Evolutionary conservation across 108 stramenopile species (phyloP).

Genomic region (Cyclotella baltica): DNA sequence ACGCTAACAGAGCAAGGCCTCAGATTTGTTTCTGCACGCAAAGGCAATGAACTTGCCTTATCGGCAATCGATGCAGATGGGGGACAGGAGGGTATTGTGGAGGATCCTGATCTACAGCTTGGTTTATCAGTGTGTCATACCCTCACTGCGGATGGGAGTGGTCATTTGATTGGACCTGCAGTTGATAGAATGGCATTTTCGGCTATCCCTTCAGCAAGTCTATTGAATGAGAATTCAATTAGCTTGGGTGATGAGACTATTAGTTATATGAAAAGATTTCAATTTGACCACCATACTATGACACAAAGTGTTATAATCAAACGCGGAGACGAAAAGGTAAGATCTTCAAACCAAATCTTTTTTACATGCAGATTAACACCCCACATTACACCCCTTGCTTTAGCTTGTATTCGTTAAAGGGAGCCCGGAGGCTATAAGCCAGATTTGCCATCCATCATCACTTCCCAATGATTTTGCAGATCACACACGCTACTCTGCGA

Average conservation of each 20-base stretch:
- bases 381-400: too few relatives aligned
- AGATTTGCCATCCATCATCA: conserved; percentile 47
- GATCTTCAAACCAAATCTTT: too few relatives aligned
- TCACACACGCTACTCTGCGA: conserved; percentile 43
- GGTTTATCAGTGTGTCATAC: conserved; percentile 72
- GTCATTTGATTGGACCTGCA: conserved; percentile 61
- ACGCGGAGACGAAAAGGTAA: conserved; percentile 21
- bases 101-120: conserved; percentile 28
- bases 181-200: conserved; percentile 65
- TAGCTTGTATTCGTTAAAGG: conserved; percentile 19
- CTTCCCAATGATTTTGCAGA: conserved; percentile 60
- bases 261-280: conserved; percentile 60
- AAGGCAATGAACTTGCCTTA: conserved; percentile 17
- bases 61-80: not conserved
- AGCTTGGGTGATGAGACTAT: conserved; percentile 40
- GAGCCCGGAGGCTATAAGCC: conserved; percentile 56
- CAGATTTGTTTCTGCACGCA: conserved; percentile 55
- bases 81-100: not conserved
- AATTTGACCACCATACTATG: conserved; percentile 72
- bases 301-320: conserved; percentile 72
- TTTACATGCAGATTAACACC: too few relatives aligned
- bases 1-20: conserved; percentile 80
- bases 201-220: conserved; percentile 28
- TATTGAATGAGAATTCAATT: conserved; percentile 36
- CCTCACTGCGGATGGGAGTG: conserved; percentile 35